Evolutionary conservation across 176 grass and related monocot species (phyloP).

Genomic region (Triticum dicoccoides): DNA sequence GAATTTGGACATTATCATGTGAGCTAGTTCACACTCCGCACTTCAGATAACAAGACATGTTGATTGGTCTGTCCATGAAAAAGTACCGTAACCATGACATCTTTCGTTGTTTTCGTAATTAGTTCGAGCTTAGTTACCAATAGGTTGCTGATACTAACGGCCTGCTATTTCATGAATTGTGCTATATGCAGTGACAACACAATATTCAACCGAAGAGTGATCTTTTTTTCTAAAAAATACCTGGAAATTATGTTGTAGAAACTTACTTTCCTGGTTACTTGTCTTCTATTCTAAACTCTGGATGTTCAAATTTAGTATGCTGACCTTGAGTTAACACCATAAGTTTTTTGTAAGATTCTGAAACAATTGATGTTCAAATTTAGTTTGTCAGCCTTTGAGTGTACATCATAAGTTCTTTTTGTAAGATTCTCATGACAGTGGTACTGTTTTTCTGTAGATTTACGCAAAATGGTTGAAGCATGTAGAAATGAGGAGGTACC

Average conservation of each 20-base stretch:
- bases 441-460: constrained; percentile 56
- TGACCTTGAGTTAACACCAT: not conserved
- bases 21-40: not conserved
- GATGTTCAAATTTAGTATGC: not conserved
- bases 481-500: constrained; percentile 84
- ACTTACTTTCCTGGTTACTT: not conserved
- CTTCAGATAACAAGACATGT: not conserved
- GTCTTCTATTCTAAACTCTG: not conserved
- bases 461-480: constrained; percentile 55
- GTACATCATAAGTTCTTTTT: not conserved
- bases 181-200: not conserved
- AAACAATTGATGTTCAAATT: not conserved
- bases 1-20: not conserved
- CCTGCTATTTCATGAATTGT: not conserved
- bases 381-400: not conserved
- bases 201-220: not conserved
- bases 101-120: not conserved
- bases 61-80: not conserved
- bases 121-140: not conserved
- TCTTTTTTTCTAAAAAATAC: not conserved
- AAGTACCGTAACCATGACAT: not conserved
- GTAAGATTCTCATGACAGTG: constrained; percentile 21
- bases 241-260: not conserved
- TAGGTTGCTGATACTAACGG: not conserved
- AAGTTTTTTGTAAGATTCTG: not conserved